These are phyloP conservation scores for Amniculicola lignicola DNA, from an alignment of 495 filamentous ascomycete genomes.

Conservation along the genomic window DNA sequence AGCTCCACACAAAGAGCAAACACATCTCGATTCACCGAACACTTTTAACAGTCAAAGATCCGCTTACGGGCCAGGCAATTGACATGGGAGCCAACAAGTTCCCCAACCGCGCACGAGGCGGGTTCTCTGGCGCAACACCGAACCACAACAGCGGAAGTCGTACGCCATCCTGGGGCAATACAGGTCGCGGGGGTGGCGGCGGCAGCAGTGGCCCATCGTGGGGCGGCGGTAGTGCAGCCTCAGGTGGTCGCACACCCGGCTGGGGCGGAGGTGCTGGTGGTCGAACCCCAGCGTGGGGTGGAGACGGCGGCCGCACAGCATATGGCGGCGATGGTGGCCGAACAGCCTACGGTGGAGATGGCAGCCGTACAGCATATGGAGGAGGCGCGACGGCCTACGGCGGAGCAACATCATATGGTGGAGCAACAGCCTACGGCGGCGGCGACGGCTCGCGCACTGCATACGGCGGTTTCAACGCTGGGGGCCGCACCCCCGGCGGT, in stretches of 20 bases:
- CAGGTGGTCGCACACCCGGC: slow-evolving; percentile 65
- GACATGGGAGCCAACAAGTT: slow-evolving; percentile 61
- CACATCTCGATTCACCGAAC: slow-evolving; percentile 76
- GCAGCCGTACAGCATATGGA: slow-evolving; percentile 43
- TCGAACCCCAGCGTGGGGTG: slow-evolving; percentile 40
- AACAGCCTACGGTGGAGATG: slow-evolving; percentile 39
- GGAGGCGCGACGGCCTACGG: slow-evolving; percentile 57
- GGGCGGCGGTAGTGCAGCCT: slow-evolving; percentile 45
- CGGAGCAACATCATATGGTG: slow-evolving; percentile 70
- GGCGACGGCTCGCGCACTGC: slow-evolving; percentile 49
- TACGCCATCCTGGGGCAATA: slow-evolving; percentile 51
- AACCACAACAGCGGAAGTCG: slow-evolving; percentile 55
- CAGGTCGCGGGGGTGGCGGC: background rate
- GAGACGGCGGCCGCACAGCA: slow-evolving; percentile 69
- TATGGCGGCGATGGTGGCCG: slow-evolving; percentile 53
- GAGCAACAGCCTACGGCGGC: slow-evolving; percentile 42
- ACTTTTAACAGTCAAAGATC: slow-evolving; percentile 74
- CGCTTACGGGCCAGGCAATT: slow-evolving; percentile 68
- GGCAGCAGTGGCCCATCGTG: slow-evolving; percentile 36
- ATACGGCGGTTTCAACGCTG: slow-evolving; percentile 68
- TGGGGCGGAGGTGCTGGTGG: slow-evolving; percentile 56
- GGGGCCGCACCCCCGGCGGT: slow-evolving; percentile 29
- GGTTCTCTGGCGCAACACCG: slow-evolving; percentile 40
- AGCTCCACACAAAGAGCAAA: slow-evolving; percentile 89
- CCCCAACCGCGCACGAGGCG: slow-evolving; percentile 48